A percentile compares a stretch with the other conserved stretches of the same genome.
These are phyloP conservation scores for Hypoxylon sp. DNA, from an alignment of 2,329 filamentous ascomycete genomes.

Conservation along the genomic window DNA sequence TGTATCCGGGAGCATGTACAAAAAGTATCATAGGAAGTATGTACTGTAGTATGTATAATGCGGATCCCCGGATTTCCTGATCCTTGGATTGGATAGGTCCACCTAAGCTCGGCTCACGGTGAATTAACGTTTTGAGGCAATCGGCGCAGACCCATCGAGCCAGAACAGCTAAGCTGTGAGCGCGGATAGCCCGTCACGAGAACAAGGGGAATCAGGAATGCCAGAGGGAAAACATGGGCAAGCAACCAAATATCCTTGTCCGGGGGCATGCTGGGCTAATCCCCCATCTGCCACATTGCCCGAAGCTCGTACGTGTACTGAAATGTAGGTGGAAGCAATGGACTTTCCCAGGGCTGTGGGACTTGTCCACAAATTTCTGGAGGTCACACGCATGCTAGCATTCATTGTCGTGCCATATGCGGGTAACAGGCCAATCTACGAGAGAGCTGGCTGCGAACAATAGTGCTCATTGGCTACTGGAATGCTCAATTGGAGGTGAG, in stretches of 20 bases:
- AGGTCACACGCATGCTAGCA: conserved; percentile 43
- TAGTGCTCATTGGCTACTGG: conserved; percentile 35
- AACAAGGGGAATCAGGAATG: conserved; percentile 35
- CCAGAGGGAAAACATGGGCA: conserved; percentile 13
- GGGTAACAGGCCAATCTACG: conserved; percentile 38
- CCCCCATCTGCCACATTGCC: conserved; percentile 25
- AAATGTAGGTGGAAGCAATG: conserved; percentile 20
- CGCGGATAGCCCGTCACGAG: conserved; percentile 36
- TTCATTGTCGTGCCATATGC: conserved; percentile 41
- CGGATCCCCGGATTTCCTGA: conserved; percentile 41
- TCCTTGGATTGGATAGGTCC: conserved; percentile 31
- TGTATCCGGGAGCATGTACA: conserved; percentile 1
- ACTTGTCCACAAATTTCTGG: conserved; percentile 41
- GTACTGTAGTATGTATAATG: conserved; percentile 18
- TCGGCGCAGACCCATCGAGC: conserved; percentile 19
- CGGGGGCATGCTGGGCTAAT: conserved; percentile 20
- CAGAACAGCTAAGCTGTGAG: conserved; percentile 3
- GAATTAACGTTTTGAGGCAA: conserved; percentile 39
- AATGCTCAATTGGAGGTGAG: conserved; percentile 29
- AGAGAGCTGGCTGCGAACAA: conserved; percentile 20
- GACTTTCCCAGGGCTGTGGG: conserved; percentile 37
- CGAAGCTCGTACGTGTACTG: conserved; percentile 30
- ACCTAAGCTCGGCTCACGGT: conserved; percentile 30
- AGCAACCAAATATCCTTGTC: conserved; percentile 28
- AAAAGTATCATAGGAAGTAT: no score